Base-by-base conservation (phyloP, 2,329 filamentous ascomycete species). In the Triangularia setosa region DNA sequence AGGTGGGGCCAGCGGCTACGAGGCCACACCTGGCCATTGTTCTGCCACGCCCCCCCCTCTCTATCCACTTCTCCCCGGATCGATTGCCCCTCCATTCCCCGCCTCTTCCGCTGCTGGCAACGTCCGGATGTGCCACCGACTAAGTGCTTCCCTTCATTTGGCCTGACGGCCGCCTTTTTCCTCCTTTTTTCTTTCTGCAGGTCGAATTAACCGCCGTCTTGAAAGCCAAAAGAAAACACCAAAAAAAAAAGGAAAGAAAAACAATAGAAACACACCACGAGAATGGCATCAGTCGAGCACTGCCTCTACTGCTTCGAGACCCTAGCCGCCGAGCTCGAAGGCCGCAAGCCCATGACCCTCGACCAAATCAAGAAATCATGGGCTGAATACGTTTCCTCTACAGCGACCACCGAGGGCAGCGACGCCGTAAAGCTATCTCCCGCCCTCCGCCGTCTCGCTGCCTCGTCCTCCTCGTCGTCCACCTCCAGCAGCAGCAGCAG, bases 271-370 rank as follows among this genome's bases (percentile, higher is more conserved):
- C 18, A 35, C 14, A 35, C 4, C 33, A 24, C 30, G 9, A 62
- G 16, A 63, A 98, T 98, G 94, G 94, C 95, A 58, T 90, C 90
- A 64, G 79, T 86, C 72, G 89, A 89, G 65, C 94, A 98, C 78
- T 97, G 93, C 78, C 87, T 94, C 73, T 93, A 89, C 78, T 97
- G 93, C 81, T 98, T 99, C 82, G 95, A 99, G 79, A 83, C 84
- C 48, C 87, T 99, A 40, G 84, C 87, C 58, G 90, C 93, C 61
- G 85, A 87, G 66, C 91, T 96, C 70, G 85, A 92, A 70, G 80
- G 84, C 68, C 88, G 89, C 67, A 82, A 88, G 64, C 80, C 90
- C 11, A 81, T 93, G 71, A 83, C 81, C 58, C 86, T 98, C 24
- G 76, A 81, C 53, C 82, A 89, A 68, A 84, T 97, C 65, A 86